A percentile compares a stretch with the other conserved stretches of the same genome.
Evolutionary conservation across 2,329 filamentous ascomycete species (phyloP).

Genomic region (Leptographium radiaticola): DNA sequence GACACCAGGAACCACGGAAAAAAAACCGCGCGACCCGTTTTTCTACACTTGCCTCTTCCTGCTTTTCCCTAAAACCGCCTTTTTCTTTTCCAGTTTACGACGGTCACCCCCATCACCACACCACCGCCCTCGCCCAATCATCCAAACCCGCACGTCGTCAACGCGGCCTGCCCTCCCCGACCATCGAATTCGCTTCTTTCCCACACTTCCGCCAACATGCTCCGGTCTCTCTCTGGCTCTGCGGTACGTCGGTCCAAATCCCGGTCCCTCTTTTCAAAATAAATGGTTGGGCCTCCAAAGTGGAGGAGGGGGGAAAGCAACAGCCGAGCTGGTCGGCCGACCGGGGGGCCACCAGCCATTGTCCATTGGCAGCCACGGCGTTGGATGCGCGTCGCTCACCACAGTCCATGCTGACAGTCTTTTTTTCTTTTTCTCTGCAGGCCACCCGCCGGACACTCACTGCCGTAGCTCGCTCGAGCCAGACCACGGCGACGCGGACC

Average conservation of each 20-base stretch:
- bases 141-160: not conserved
- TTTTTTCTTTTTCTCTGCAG: constrained; percentile 15
- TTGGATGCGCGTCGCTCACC: too few species aligned
- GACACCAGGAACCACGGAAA: not conserved
- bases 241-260: constrained; percentile 31
- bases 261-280: not conserved
- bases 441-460: constrained; percentile 37
- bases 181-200: not conserved
- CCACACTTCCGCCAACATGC: constrained; percentile 35
- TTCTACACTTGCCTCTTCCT: constrained; percentile 1
- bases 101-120: not conserved
- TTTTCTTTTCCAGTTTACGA: not conserved
- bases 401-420: too few species aligned
- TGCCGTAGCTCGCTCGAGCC: constrained; percentile 21
- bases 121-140: not conserved
- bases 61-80: constrained; percentile 4
- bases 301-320: too few species aligned
- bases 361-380: too few species aligned
- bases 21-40: constrained; percentile 3
- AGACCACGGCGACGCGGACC: constrained; percentile 27
- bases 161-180: not conserved
- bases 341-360: too few species aligned
- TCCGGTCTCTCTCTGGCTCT: constrained; percentile 40
- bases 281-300: not conserved
- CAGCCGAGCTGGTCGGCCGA: not conserved